phyloP scores from a whole-genome alignment of 352 stramenopile species.

The Blastocystis sp. region DNA sequence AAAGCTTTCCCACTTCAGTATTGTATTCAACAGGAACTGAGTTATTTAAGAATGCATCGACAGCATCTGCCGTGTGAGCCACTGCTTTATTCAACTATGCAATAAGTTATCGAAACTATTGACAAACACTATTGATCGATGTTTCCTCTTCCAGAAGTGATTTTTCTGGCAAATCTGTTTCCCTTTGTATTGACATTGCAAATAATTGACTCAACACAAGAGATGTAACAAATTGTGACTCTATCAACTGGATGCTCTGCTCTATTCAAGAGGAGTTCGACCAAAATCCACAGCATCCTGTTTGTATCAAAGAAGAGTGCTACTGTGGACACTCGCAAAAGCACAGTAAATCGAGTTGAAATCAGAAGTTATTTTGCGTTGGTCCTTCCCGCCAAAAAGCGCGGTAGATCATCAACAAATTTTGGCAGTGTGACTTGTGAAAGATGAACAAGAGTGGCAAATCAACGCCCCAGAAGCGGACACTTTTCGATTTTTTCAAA shows the following conservation, averaged over 20 bases:
- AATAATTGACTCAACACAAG: not conserved
- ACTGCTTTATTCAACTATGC: not conserved
- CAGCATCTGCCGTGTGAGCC: not conserved
- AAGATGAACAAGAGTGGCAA: not conserved
- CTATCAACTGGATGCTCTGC: too few relatives aligned
- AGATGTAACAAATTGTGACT: not conserved
- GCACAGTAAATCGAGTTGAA: too few relatives aligned
- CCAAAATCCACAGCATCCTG: not conserved
- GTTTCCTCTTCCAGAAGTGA: not conserved
- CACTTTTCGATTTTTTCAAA: constrained; percentile 60
- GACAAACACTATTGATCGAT: not conserved
- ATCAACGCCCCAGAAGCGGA: constrained; percentile 1
- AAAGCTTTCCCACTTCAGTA: not conserved
- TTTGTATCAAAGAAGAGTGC: too few relatives aligned
- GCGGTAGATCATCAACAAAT: too few relatives aligned
- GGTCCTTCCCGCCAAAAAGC: too few relatives aligned
- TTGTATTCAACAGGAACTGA: not conserved
- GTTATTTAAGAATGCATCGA: not conserved
- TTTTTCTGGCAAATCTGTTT: not conserved
- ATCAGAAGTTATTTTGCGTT: too few relatives aligned
- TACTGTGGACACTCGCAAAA: not conserved
- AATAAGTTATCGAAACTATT: not conserved
- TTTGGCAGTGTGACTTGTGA: not conserved
- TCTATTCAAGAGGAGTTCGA: too few relatives aligned
- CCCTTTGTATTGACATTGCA: not conserved